phyloP scores from a whole-genome alignment of 306 rosid species.

The Luffa aegyptiaca region DNA sequence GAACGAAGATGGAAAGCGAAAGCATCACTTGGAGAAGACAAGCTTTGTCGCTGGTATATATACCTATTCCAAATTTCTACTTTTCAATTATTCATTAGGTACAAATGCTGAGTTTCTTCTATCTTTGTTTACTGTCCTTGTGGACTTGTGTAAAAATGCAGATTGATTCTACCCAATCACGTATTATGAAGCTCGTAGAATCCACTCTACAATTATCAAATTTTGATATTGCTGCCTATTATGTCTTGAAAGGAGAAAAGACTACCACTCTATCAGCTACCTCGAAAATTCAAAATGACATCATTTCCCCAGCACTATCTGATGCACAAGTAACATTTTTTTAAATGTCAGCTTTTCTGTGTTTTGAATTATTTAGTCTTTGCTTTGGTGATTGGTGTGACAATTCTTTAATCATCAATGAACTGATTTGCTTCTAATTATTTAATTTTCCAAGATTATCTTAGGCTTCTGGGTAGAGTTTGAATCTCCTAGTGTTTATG shows the following conservation, averaged over 20 bases:
- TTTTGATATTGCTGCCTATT: slow-evolving; percentile 63
- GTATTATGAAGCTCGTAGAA: slow-evolving; percentile 58
- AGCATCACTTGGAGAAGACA: slow-evolving; percentile 80
- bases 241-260: slow-evolving; percentile 62
- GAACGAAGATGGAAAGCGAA: slow-evolving; percentile 52
- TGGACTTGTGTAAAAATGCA: slow-evolving; percentile 26
- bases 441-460: background rate
- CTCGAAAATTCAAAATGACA: slow-evolving; percentile 68
- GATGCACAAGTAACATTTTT: slow-evolving; percentile 49
- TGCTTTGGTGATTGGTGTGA: background rate
- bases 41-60: slow-evolving; percentile 53
- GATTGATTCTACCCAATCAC: slow-evolving; percentile 69
- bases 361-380: background rate
- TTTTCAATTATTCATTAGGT: background rate
- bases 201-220: slow-evolving; percentile 70
- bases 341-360: background rate
- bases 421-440: background rate
- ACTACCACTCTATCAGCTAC: slow-evolving; percentile 43
- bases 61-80: slow-evolving; percentile 1
- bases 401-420: background rate
- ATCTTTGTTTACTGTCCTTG: background rate
- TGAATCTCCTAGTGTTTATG: slow-evolving; percentile 5
- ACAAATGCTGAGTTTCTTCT: background rate
- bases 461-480: background rate
- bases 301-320: slow-evolving; percentile 51